Base-by-base conservation (phyloP, 257 asterid species). In the Nicotiana otophora region DNA sequence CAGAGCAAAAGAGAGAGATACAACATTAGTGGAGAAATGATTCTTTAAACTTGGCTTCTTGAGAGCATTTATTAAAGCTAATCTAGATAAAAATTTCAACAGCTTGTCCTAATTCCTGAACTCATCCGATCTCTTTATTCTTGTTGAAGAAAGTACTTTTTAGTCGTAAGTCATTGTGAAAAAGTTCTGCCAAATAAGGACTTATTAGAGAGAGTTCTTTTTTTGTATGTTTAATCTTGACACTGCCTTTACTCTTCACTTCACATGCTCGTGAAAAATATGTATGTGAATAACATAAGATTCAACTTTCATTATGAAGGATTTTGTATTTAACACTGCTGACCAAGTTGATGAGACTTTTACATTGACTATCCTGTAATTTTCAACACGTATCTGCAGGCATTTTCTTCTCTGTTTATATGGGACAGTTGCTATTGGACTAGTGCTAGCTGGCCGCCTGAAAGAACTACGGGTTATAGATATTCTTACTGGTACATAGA, bases 401-500 rank as follows among this genome's bases (percentile, higher is more conserved):
- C 99, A 96, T 90, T 93, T 93, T 15, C 88, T 94, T 86, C 89
- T 96, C 87, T 94, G 99, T 86, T 36, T 90, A 5, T 96, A 96
- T 83, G 99, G 98, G 83, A 83, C 92, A 63, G 84, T 88, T 80
- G 97, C 92, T 28, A 93, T 94, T 81, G 93, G 77, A 8, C 88
- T 96, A 82, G 75, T 96, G 87, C 93, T 96, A 83, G 97, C 98
- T 78, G 98, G 99, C 81, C 90, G 93, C 83, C 83, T 96, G 92
- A 94, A 91, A 89, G 98, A 96, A 51, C 82, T 87, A 81, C 87
- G 86, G 84, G 92, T 94, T 81, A 86, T 91, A 86, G 84, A 87
- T 89, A 89, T 96, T 83, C 89, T 96, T 84, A 96, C 98, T 89
- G 97, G 99, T 96, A 63, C 80, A 80, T 86, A 79, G 66, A 86